Conservation (phyloP, 1,284 basidiomycete genomes). For the Heliocybe sulcata region DNA sequence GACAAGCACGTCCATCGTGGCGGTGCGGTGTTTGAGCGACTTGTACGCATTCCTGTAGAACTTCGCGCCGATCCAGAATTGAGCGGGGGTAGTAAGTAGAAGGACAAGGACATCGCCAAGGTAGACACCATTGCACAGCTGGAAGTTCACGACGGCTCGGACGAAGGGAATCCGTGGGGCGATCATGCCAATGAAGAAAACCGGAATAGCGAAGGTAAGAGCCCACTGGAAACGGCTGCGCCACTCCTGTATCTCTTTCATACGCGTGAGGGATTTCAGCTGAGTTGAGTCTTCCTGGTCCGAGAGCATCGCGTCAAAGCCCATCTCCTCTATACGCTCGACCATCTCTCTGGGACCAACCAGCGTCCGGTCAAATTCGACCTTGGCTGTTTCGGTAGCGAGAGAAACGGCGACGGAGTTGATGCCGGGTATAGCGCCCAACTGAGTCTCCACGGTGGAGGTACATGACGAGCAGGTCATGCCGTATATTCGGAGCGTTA, state of each 20-base stretch:
- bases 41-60: constrained; percentile 93
- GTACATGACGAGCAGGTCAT: constrained; percentile 89
- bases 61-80: constrained; percentile 85
- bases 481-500: constrained; percentile 79
- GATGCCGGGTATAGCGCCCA: constrained; percentile 72
- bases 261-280: constrained; percentile 82
- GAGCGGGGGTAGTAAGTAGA: constrained; percentile 85
- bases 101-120: constrained; percentile 82
- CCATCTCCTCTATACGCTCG: constrained; percentile 81
- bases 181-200: constrained; percentile 91
- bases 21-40: constrained; percentile 80
- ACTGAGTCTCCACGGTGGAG: constrained; percentile 67
- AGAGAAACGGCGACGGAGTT: constrained; percentile 66
- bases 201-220: constrained; percentile 80
- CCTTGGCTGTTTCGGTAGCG: constrained; percentile 64
- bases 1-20: constrained; percentile 97
- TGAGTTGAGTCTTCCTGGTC: constrained; percentile 84
- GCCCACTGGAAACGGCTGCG: constrained; percentile 73
- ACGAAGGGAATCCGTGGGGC: constrained; percentile 68
- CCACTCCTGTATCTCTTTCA: constrained; percentile 93
- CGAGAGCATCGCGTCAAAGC: constrained; percentile 86
- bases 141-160: constrained; percentile 36
- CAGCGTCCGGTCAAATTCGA: constrained; percentile 72
- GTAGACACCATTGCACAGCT: constrained; percentile 63
- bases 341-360: constrained; percentile 82